Percentiles rank a stretch among this genome's conserved stretches.
Conservation (phyloP, 164 flowering plant genomes). For the Malania oleifera region DNA sequence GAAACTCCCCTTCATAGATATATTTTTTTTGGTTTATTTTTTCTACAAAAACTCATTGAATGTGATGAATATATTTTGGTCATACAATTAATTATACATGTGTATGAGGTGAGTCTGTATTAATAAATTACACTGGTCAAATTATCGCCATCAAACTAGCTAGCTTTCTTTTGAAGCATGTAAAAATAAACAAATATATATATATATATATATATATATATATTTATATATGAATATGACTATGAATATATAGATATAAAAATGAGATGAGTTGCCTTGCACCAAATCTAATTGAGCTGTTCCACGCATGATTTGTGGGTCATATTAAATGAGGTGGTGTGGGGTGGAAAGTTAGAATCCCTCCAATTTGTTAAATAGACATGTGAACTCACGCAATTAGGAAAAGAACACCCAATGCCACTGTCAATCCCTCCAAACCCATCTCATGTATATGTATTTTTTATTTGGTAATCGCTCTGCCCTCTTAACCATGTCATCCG, state of each 20-base stretch:
- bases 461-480: too few relatives aligned
- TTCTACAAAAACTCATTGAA: too few relatives aligned
- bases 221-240: neutral
- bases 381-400: slow-evolving; percentile 44
- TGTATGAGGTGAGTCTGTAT: too few relatives aligned
- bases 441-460: slow-evolving; percentile 5
- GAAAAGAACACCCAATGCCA: slow-evolving; percentile 4
- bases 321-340: slow-evolving; percentile 36
- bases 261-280: slow-evolving; percentile 16
- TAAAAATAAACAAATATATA: neutral
- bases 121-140: neutral
- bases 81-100: too few relatives aligned
- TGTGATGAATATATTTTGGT: neutral
- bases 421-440: slow-evolving; percentile 2
- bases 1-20: too few relatives aligned
- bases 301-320: slow-evolving; percentile 59
- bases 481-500: too few relatives aligned
- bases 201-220: neutral
- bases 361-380: slow-evolving; percentile 25
- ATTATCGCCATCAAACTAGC: neutral
- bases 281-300: slow-evolving; percentile 66
- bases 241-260: neutral
- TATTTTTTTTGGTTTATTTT: too few relatives aligned
- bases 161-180: neutral
- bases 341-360: slow-evolving; percentile 44